phyloP scores from a whole-genome alignment of 2,329 filamentous ascomycete genomes.

The Diaporthe humulicola region DNA sequence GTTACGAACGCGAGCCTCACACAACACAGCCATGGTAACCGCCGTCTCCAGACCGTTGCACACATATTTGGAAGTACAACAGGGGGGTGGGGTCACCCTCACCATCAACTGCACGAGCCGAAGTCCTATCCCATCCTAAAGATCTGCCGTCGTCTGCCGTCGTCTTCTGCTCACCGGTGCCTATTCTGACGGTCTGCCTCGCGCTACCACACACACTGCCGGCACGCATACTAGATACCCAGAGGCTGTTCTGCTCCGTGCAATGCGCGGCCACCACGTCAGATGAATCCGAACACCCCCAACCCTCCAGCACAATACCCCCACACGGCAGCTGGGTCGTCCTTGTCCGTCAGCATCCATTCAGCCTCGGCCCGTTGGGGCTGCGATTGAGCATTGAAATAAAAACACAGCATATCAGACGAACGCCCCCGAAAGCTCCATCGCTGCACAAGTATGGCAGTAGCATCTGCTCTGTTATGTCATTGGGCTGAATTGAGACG shows the following conservation, averaged over 20 bases:
- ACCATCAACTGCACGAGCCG: background rate
- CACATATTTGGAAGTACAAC: background rate
- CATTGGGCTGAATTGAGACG: background rate
- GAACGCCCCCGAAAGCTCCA: background rate
- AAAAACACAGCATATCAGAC: background rate
- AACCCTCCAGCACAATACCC: background rate
- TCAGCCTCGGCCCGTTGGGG: conserved; percentile 13
- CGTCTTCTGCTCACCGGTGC: background rate
- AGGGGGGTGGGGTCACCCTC: background rate
- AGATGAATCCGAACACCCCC: too few relatives aligned
- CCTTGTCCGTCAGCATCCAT: background rate
- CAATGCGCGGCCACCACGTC: background rate
- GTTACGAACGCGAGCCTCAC: background rate
- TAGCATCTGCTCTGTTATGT: background rate
- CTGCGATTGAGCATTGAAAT: background rate
- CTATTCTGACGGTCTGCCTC: background rate
- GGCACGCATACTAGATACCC: too few relatives aligned
- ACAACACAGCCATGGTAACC: background rate
- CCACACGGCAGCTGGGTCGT: background rate
- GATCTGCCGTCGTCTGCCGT: background rate
- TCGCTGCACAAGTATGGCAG: background rate
- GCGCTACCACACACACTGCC: background rate
- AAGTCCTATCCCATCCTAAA: too few relatives aligned
- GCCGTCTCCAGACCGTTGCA: background rate
- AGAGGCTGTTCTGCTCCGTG: background rate